Conservation (phyloP, 495 filamentous ascomycete species). For the Penicillium steckii region DNA sequence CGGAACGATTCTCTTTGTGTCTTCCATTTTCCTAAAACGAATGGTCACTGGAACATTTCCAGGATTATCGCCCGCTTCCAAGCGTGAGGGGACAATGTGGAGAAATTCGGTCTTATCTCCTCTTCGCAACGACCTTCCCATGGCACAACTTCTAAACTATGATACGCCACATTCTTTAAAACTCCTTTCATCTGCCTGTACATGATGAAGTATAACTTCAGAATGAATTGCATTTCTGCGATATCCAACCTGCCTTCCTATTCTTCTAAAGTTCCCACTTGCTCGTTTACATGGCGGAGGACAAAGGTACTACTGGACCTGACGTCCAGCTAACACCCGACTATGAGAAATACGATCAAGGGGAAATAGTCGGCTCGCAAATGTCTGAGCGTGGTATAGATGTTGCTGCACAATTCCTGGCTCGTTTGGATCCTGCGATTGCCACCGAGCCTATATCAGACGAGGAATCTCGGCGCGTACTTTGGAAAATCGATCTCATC, state of each 20-base stretch:
- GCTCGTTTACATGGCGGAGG: slow-evolving; percentile 1
- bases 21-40: no score
- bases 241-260: no score
- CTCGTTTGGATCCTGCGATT: slow-evolving; percentile 6
- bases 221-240: no score
- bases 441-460: slow-evolving; percentile 15
- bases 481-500: slow-evolving; percentile 34
- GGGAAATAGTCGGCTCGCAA: slow-evolving; percentile 8
- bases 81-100: slow-evolving; percentile 2
- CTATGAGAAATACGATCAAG: slow-evolving; percentile 4
- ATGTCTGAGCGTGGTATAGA: slow-evolving; percentile 8
- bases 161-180: background rate
- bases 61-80: no score
- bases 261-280: no score
- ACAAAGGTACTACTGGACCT: background rate
- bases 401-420: slow-evolving; percentile 21
- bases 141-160: slow-evolving; percentile 2
- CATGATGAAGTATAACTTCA: no score
- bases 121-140: slow-evolving; percentile 13
- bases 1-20: no score
- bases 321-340: slow-evolving; percentile 1
- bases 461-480: slow-evolving; percentile 20
- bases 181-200: no score
- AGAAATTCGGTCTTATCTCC: slow-evolving; percentile 9
- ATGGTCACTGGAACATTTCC: no score